phyloP scores from a whole-genome alignment of 805 yeast species.

The Starmerella sp. region DNA sequence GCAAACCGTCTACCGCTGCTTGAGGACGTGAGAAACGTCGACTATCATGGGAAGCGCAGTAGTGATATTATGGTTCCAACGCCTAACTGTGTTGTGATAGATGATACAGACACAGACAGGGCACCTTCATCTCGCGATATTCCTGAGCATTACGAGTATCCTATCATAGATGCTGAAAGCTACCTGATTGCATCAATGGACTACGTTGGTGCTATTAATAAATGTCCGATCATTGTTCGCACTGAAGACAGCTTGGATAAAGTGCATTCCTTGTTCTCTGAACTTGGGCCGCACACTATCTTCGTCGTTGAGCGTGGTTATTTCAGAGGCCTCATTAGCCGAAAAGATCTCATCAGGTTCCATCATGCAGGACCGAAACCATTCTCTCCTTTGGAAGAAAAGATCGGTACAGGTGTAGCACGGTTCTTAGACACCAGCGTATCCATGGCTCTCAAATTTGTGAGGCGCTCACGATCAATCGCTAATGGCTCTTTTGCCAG shows the following conservation, averaged over 20 bases:
- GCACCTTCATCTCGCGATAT: background rate
- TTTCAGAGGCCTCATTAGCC: constrained; percentile 62
- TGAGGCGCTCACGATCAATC: background rate
- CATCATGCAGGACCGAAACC: background rate
- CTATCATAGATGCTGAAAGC: constrained; percentile 28
- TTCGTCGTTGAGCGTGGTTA: constrained; percentile 52
- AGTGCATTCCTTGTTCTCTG: constrained; percentile 56
- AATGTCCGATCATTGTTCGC: constrained; percentile 52
- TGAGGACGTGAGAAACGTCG: constrained; percentile 54
- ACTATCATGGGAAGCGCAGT: constrained; percentile 26
- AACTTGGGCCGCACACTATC: constrained; percentile 68
- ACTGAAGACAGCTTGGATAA: constrained; percentile 46
- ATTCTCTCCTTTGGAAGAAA: constrained; percentile 5
- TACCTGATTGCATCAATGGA: constrained; percentile 28
- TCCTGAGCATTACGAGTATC: constrained; percentile 25
- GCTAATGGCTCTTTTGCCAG: background rate
- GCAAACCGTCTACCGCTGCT: constrained; percentile 82
- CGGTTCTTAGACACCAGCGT: background rate
- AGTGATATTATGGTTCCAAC: constrained; percentile 52
- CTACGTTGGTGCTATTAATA: constrained; percentile 8
- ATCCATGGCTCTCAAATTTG: background rate
- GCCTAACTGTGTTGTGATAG: constrained; percentile 16
- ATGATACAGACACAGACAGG: constrained; percentile 9
- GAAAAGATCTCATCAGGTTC: constrained; percentile 62
- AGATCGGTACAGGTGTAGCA: background rate